Evolutionary conservation across 2,329 filamentous ascomycete genomes (phyloP).

Genomic region (Aspergillus uvarum): DNA sequence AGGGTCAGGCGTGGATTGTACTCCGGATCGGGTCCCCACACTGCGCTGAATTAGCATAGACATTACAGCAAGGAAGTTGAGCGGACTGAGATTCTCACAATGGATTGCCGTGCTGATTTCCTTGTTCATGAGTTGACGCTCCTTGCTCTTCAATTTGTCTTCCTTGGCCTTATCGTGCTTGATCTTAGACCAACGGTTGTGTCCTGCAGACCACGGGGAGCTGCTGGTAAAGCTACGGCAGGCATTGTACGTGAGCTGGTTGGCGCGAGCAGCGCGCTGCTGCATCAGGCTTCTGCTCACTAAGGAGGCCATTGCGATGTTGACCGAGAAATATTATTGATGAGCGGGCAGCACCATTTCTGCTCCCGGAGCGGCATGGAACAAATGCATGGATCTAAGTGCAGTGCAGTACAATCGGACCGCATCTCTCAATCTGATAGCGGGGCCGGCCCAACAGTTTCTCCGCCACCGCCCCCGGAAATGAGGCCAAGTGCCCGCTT

Average conservation of each 20-base stretch:
- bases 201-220: constrained; percentile 59
- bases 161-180: constrained; percentile 89
- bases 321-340: neutral
- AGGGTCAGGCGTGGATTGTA: constrained; percentile 74
- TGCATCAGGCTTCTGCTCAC: constrained; percentile 23
- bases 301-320: constrained; percentile 26
- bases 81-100: constrained; percentile 49
- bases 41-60: constrained; percentile 42
- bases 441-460: constrained; percentile 30
- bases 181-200: constrained; percentile 96
- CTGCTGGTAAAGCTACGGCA: constrained; percentile 52
- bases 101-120: constrained; percentile 74
- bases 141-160: constrained; percentile 71
- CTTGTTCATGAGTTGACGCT: constrained; percentile 67
- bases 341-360: neutral
- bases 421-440: constrained; percentile 6
- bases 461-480: constrained; percentile 29
- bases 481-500: constrained; percentile 23
- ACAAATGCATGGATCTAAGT: neutral
- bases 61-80: neutral
- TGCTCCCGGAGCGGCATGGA: neutral
- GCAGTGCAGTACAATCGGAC: neutral
- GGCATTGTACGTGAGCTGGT: constrained; percentile 18
- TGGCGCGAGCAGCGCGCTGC: constrained; percentile 7
- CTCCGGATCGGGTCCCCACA: constrained; percentile 71